Percentiles rank a stretch among this genome's conserved stretches.
Evolutionary conservation across 2,329 filamentous ascomycete genomes (phyloP).

Genomic region (Cercospora citrullina): DNA sequence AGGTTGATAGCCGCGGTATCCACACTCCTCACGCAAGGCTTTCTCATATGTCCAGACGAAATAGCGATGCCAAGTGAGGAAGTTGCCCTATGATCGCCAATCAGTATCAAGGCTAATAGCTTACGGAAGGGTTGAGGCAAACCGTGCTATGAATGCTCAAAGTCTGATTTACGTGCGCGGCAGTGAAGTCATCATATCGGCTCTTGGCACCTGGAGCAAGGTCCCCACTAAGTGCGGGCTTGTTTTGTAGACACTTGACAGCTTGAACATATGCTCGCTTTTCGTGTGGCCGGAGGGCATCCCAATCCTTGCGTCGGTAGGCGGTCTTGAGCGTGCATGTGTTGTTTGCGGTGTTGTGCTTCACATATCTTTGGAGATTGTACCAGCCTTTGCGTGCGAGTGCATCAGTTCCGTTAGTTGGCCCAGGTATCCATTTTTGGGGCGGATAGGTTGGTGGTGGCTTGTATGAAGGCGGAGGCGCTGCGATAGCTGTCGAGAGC

Average conservation of each 20-base stretch:
- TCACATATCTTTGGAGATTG: background rate
- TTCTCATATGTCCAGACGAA: constrained; percentile 48
- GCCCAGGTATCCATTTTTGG: background rate
- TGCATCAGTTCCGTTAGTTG: background rate
- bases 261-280: constrained; percentile 38
- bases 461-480: background rate
- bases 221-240: constrained; percentile 30
- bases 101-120: background rate
- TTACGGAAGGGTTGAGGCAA: background rate
- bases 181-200: constrained; percentile 28
- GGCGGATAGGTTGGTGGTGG: background rate
- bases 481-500: background rate
- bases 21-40: constrained; percentile 45
- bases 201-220: constrained; percentile 33
- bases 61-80: constrained; percentile 46
- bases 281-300: constrained; percentile 26
- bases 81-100: constrained; percentile 21
- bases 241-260: constrained; percentile 35
- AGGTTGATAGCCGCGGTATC: constrained; percentile 42
- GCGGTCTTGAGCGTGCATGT: constrained; percentile 38
- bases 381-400: constrained; percentile 1
- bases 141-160: constrained; percentile 17
- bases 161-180: constrained; percentile 37
- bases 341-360: background rate
- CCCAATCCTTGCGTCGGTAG: constrained; percentile 48